Evolutionary conservation across 2,329 filamentous ascomycete species (phyloP), one percentile per base, ranked within the genome.

Genomic region (Amphichorda felina): DNA sequence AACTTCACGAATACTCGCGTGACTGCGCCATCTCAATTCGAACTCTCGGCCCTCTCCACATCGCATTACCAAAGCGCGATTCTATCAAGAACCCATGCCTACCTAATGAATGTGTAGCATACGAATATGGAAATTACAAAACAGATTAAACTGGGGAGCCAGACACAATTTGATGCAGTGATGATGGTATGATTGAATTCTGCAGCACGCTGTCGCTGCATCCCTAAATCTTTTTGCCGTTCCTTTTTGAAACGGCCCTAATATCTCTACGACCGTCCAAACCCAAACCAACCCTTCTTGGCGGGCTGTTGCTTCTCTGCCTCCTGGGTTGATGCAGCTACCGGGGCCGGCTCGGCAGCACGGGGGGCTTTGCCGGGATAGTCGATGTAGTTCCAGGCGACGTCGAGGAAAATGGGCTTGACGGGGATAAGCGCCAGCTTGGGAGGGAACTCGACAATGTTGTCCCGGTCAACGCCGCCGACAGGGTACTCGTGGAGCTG

Each of bases 321-420:
- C 29, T 27, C 28, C 15, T 18, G 8, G 22, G 11, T 8, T 10
- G 48, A 38, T 30, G 50, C 43, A 19, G 54, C 52, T 13, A 42
- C 48, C 40, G 51, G 49, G 11, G 35, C 41, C 21, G 48, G 40
- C 22, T 45, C 43, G 17, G 45, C 42, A 7, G 43, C 45, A 5
- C 39, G 25, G 5, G 35, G 28, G 8, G 48, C 45, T 17, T 30
- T 75, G 24, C 77, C 78, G 0, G 88, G 87, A 52, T 98, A 98
- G 33, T 86, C 77, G 42, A 98, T 88, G 54, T 95, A 96, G 55
- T 96, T 96, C 83, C 86, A 98, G 8, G 91, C 91, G 7, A 94
- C 81, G 52, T 98, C 91, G 40, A 96, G 75, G 67, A 96, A 96
- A 24, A 96, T 69, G 19, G 91, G 91, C 64, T 98, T 98, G 35